Percentiles rank a stretch among this genome's conserved stretches.
phyloP scores from a whole-genome alignment of 2,329 filamentous ascomycete genomes.

The Xylaria digitata region DNA sequence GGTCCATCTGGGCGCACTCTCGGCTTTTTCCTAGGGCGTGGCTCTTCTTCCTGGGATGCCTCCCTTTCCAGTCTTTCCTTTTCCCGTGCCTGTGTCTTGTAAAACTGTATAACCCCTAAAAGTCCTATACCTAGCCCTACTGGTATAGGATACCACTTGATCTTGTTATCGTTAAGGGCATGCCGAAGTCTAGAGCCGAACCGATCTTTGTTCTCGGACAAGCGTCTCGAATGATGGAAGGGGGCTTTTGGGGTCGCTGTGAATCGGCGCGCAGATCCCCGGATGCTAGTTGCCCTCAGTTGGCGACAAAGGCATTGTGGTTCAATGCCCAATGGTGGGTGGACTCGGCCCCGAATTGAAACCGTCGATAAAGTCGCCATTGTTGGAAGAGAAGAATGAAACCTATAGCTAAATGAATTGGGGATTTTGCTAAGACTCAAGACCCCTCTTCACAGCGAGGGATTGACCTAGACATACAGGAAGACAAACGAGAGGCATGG shows the following conservation, averaged over 20 bases:
- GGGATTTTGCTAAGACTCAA: constrained; percentile 6
- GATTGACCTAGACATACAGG: constrained; percentile 17
- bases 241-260: constrained; percentile 49
- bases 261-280: constrained; percentile 42
- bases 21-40: constrained; percentile 62
- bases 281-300: constrained; percentile 37
- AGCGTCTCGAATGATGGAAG: constrained; percentile 58
- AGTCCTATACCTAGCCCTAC: constrained; percentile 87
- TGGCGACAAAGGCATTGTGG: constrained; percentile 41
- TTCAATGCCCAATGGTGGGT: constrained; percentile 28
- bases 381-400: constrained; percentile 22
- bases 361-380: constrained; percentile 44
- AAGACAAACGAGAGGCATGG: constrained; percentile 1
- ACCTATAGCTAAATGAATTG: constrained; percentile 12
- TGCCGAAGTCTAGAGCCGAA: constrained; percentile 65
- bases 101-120: constrained; percentile 84
- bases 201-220: constrained; percentile 53
- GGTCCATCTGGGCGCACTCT: constrained; percentile 84
- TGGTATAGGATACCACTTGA: constrained; percentile 92
- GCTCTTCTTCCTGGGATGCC: constrained; percentile 55
- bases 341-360: constrained; percentile 38
- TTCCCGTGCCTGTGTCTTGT: constrained; percentile 73
- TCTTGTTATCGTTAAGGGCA: constrained; percentile 64
- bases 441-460: constrained; percentile 6
- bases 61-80: constrained; percentile 64